Conservation (phyloP, 2,329 filamentous ascomycete species). For the Talaromyces funiculosus region DNA sequence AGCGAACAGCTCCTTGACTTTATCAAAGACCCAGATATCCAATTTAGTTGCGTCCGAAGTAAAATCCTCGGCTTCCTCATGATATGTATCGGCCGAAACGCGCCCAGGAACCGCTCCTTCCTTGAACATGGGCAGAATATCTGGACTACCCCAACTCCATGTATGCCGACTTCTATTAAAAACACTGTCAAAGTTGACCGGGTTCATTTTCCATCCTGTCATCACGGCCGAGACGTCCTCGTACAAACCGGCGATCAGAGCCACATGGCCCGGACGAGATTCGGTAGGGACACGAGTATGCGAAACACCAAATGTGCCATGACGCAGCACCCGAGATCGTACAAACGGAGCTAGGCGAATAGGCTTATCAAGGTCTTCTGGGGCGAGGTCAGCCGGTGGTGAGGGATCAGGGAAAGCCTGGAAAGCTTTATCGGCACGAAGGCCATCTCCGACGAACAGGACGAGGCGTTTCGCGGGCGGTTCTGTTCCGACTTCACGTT, state of each 20-base stretch:
- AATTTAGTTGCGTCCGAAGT: constrained; percentile 73
- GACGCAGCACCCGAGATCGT: constrained; percentile 76
- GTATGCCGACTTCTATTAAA: constrained; percentile 96
- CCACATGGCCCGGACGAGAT: constrained; percentile 92
- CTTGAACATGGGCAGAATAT: constrained; percentile 96
- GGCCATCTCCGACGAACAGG: constrained; percentile 92
- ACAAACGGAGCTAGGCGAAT: constrained; percentile 85
- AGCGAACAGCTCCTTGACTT: constrained; percentile 79
- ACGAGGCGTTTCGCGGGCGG: constrained; percentile 86
- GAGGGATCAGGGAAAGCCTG: constrained; percentile 88
- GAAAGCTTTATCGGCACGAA: constrained; percentile 96
- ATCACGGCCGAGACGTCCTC: constrained; percentile 97
- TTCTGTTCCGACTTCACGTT: constrained; percentile 53
- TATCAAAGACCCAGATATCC: constrained; percentile 94
- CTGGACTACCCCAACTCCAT: constrained; percentile 98
- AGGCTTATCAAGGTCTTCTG: constrained; percentile 40
- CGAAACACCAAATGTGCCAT: constrained; percentile 94
- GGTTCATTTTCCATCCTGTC: constrained; percentile 97
- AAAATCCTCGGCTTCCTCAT: constrained; percentile 82
- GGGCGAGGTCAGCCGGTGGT: constrained; percentile 35
- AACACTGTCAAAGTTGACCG: constrained; percentile 96
- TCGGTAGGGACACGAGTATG: constrained; percentile 96
- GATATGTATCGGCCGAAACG: constrained; percentile 82
- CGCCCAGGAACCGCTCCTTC: constrained; percentile 81
- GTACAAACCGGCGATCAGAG: constrained; percentile 91